Conservation (phyloP, 139 green algal species). For the Volvox africanus region DNA sequence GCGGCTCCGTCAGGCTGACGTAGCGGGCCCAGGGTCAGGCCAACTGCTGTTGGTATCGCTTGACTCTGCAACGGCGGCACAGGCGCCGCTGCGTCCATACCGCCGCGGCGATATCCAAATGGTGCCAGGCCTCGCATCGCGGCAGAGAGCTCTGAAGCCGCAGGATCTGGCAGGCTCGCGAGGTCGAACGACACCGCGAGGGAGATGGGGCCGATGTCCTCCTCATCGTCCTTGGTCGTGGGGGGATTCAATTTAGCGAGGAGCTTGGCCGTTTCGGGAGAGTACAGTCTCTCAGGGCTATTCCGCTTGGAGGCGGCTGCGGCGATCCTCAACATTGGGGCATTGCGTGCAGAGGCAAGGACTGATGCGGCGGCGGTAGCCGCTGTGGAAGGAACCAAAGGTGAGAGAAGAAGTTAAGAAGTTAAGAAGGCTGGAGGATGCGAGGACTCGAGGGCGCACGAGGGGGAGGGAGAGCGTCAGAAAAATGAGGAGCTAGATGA, state of each 20-base stretch:
- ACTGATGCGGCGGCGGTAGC: constrained; percentile 5
- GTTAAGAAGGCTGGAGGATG: too few species aligned
- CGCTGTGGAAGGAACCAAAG: not conserved
- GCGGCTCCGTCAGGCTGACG: not conserved
- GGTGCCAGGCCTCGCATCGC: not conserved
- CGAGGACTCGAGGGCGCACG: too few species aligned
- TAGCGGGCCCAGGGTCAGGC: not conserved
- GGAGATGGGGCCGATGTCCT: not conserved
- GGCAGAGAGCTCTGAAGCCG: not conserved
- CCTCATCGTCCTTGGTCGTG: not conserved
- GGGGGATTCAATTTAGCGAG: constrained; percentile 48
- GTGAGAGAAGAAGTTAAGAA: too few species aligned
- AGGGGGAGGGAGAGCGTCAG: too few species aligned
- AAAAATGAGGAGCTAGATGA: too few species aligned
- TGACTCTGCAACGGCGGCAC: not conserved
- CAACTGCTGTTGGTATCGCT: not conserved
- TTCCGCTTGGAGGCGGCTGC: not conserved
- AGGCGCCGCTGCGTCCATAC: not conserved
- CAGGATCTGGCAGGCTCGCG: not conserved
- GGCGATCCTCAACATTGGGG: constrained; percentile 11
- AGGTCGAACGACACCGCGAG: not conserved
- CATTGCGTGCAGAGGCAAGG: constrained; percentile 14
- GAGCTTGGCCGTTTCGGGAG: constrained; percentile 35
- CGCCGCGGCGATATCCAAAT: not conserved
- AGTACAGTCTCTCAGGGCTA: constrained; percentile 49